Conservation (phyloP, 345 rosid species). For the Aquilaria malaccensis region DNA sequence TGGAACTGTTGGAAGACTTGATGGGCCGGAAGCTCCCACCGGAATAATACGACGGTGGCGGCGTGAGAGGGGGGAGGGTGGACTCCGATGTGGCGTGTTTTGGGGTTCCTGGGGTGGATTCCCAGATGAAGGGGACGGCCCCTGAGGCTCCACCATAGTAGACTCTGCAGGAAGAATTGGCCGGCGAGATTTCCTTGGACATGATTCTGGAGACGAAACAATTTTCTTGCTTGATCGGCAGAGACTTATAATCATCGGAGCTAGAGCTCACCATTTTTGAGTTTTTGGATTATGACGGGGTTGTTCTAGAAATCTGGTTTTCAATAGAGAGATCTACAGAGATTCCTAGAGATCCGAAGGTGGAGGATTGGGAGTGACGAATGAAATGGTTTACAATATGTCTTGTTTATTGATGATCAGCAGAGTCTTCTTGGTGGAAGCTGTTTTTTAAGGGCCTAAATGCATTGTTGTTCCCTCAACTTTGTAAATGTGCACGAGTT, state of each 20-base stretch:
- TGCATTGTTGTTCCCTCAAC: too few relatives aligned
- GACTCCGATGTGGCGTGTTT: slow-evolving; percentile 30
- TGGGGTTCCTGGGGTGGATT: slow-evolving; percentile 82
- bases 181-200: slow-evolving; percentile 53
- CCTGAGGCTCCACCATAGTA: slow-evolving; percentile 63
- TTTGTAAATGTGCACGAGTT: too few relatives aligned
- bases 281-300: slow-evolving; percentile 16
- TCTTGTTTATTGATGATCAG: too few relatives aligned
- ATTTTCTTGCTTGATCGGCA: slow-evolving; percentile 36
- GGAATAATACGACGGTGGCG: slow-evolving; percentile 47
- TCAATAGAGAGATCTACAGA: slow-evolving; percentile 3
- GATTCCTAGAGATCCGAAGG: slow-evolving; percentile 23
- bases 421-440: too few relatives aligned
- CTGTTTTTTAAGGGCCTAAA: too few relatives aligned
- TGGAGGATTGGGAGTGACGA: slow-evolving; percentile 13
- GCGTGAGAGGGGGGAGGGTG: slow-evolving; percentile 42
- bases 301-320: not conserved
- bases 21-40: slow-evolving; percentile 15
- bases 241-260: not conserved
- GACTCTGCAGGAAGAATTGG: slow-evolving; percentile 57
- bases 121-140: slow-evolving; percentile 74
- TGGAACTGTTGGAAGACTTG: slow-evolving; percentile 14
- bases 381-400: too few relatives aligned
- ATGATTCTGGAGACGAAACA: slow-evolving; percentile 48
- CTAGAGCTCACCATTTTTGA: not conserved